Conservation (phyloP, 2,329 filamentous ascomycete species). For the Neonectria faginata region DNA sequence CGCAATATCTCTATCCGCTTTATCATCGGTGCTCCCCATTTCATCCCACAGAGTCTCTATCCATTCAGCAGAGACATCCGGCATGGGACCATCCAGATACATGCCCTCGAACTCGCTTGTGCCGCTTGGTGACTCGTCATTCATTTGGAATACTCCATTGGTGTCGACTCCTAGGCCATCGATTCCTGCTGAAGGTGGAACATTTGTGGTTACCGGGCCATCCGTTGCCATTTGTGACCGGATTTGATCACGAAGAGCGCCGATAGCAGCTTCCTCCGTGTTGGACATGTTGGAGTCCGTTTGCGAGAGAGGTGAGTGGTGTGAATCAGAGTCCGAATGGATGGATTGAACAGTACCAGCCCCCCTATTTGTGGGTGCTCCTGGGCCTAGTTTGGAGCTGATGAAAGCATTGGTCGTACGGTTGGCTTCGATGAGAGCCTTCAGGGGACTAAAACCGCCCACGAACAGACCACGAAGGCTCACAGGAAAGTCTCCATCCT, state of each 20-base stretch:
- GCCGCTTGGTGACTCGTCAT: conserved; percentile 41
- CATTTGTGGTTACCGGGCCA: conserved; percentile 31
- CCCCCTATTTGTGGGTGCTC: neutral
- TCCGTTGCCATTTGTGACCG: conserved; percentile 21
- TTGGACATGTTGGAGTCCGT: conserved; percentile 36
- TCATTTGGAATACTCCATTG: conserved; percentile 49
- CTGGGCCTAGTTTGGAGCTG: neutral
- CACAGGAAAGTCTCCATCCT: conserved; percentile 56
- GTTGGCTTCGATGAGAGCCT: conserved; percentile 47
- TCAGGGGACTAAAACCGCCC: conserved; percentile 52
- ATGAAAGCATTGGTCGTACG: conserved; percentile 19
- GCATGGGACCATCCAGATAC: conserved; percentile 46
- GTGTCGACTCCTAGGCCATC: conserved; percentile 48
- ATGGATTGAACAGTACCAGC: neutral
- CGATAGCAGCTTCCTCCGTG: conserved; percentile 27
- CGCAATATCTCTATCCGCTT: conserved; percentile 53
- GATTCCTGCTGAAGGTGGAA: conserved; percentile 45
- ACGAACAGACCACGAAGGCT: conserved; percentile 54
- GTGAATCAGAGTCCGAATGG: conserved; percentile 32
- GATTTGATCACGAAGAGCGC: conserved; percentile 30
- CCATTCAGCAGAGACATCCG: conserved; percentile 50
- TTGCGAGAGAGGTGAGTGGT: conserved; percentile 35
- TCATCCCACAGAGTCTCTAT: conserved; percentile 53
- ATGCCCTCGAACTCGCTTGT: conserved; percentile 43
- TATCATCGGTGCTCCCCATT: conserved; percentile 44